These are phyloP conservation scores for Ophiorrhiza pumila DNA, from an alignment of 257 asterid species.

Conservation along the genomic window DNA sequence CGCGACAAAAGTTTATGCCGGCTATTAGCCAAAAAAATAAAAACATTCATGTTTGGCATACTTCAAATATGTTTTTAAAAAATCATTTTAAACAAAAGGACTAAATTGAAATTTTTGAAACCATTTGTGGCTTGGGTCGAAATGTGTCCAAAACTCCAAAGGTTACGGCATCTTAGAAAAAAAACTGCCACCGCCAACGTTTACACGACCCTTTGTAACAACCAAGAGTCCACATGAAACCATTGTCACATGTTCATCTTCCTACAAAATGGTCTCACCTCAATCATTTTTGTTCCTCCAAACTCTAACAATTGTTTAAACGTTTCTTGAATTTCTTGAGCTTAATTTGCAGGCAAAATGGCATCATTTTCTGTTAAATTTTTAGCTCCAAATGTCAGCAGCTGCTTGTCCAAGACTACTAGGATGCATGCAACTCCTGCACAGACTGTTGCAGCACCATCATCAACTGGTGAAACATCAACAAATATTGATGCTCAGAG, in stretches of 20 bases:
- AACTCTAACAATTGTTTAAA: conserved; percentile 7
- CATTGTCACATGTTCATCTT: conserved; percentile 14
- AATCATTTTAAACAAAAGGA: no score
- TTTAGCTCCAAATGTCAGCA: conserved; percentile 35
- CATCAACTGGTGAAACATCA: conserved; percentile 21
- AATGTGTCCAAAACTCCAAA: no score
- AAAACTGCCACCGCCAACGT: background rate
- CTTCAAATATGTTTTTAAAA: no score
- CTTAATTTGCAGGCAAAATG: conserved; percentile 28
- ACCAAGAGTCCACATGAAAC: conserved; percentile 49
- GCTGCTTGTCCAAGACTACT: conserved; percentile 17
- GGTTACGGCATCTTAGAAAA: background rate
- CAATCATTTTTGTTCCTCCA: conserved; percentile 11
- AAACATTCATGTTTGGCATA: no score
- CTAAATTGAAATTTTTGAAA: no score
- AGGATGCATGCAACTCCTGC: conserved; percentile 59
- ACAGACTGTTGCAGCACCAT: conserved; percentile 47
- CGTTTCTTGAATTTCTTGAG: background rate
- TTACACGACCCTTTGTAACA: conserved; percentile 53
- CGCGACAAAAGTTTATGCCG: no score
- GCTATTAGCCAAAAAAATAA: no score
- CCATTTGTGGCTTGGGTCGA: no score
- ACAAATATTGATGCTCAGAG: conserved; percentile 39
- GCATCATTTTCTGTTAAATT: conserved; percentile 63
- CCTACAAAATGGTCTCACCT: conserved; percentile 45